Evolutionary conservation across 768 basidiomycete species (phyloP).

Genomic region (Mycena chlorophos): DNA sequence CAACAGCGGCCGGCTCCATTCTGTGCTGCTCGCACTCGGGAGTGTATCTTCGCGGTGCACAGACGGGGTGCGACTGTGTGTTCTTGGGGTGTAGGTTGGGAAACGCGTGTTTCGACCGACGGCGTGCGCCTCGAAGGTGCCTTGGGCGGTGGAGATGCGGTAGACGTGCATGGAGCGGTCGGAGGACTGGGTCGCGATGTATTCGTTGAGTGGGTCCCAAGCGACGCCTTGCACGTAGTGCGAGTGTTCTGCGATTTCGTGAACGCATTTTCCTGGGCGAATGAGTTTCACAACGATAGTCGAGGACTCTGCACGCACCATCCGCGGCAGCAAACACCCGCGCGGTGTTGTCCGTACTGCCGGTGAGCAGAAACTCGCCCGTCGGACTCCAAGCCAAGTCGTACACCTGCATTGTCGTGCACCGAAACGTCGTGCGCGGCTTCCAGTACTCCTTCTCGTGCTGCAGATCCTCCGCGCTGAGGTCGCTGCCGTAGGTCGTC

Average conservation of each 20-base stretch:
- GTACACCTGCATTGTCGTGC: constrained; percentile 94
- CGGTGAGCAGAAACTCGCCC: constrained; percentile 92
- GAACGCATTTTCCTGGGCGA: constrained; percentile 73
- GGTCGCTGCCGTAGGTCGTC: constrained; percentile 80
- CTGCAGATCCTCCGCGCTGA: constrained; percentile 73
- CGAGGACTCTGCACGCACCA: constrained; percentile 44
- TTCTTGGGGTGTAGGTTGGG: constrained; percentile 46
- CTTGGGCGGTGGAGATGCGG: constrained; percentile 73
- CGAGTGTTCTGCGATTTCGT: constrained; percentile 89
- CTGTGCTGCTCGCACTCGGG: constrained; percentile 7
- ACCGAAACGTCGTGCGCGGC: constrained; percentile 83
- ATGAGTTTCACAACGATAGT: constrained; percentile 13
- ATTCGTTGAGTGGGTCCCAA: constrained; percentile 98
- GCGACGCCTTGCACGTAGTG: constrained; percentile 99
- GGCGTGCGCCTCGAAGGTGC: constrained; percentile 86
- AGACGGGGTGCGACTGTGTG: constrained; percentile 62
- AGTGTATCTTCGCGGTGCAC: constrained; percentile 7
- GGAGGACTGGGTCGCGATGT: constrained; percentile 94
- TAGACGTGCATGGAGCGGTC: constrained; percentile 97
- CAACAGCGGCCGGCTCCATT: constrained; percentile 52
- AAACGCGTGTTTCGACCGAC: constrained; percentile 86
- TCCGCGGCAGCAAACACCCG: constrained; percentile 76
- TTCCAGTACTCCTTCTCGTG: constrained; percentile 97
- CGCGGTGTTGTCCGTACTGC: constrained; percentile 94
- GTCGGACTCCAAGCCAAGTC: constrained; percentile 97